phyloP scores from a whole-genome alignment of 768 basidiomycete genomes.

The Auricularia cornea region DNA sequence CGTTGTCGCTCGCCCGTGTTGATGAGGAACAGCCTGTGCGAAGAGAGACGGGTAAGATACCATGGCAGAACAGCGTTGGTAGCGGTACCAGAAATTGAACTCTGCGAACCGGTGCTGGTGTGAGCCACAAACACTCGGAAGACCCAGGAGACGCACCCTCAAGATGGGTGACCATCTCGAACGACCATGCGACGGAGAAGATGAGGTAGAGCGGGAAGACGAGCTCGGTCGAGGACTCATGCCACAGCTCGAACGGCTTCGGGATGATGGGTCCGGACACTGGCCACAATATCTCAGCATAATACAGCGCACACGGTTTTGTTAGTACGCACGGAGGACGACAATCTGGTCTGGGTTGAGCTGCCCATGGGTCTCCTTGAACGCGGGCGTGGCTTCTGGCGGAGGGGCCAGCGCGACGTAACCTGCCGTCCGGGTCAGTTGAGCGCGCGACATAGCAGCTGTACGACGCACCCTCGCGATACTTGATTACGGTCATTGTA shows the following conservation, averaged over 20 bases:
- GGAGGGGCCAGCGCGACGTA: slow-evolving; percentile 2
- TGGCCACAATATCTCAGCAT: too few species aligned
- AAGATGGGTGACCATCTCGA: slow-evolving; percentile 77
- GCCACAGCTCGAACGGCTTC: slow-evolving; percentile 47
- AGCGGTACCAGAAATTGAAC: background rate
- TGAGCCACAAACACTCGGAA: background rate
- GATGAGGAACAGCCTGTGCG: slow-evolving; percentile 67
- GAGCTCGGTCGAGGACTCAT: slow-evolving; percentile 36
- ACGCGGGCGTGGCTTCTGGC: background rate
- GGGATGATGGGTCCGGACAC: slow-evolving; percentile 31
- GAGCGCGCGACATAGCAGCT: too few species aligned
- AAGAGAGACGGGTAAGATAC: too few species aligned
- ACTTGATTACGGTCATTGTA: slow-evolving; percentile 57
- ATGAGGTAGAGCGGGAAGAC: slow-evolving; percentile 63
- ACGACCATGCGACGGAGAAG: slow-evolving; percentile 64
- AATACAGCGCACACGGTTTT: background rate
- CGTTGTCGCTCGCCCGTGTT: slow-evolving; percentile 65
- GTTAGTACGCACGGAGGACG: background rate
- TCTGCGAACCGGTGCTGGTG: slow-evolving; percentile 4
- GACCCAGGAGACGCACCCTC: slow-evolving; percentile 44
- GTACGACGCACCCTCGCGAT: slow-evolving; percentile 73
- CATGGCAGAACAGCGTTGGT: slow-evolving; percentile 40
- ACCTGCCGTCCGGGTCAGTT: slow-evolving; percentile 14
- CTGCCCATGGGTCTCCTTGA: background rate
- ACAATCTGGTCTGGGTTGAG: background rate